These are phyloP conservation scores for Fusarium cyanostomum DNA, from an alignment of 2,329 filamentous ascomycete genomes.

Conservation along the genomic window DNA sequence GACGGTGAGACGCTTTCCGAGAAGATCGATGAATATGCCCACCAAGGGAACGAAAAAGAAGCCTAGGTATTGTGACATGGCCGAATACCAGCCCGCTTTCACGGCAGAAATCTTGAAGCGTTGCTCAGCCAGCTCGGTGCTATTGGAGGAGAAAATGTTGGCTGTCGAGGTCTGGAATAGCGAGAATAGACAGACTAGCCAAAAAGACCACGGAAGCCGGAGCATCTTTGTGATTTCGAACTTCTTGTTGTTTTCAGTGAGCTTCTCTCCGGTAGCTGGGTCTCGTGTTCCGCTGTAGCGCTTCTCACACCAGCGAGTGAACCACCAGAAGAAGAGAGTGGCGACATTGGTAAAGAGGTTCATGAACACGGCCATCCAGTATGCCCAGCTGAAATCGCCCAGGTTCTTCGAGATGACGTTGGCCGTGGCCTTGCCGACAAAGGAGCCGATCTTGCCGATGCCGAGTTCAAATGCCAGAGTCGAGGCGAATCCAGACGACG, in stretches of 20 bases:
- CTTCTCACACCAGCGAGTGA: constrained; percentile 60
- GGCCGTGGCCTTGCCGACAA: constrained; percentile 68
- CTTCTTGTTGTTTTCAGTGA: constrained; percentile 68
- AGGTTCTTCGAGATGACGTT: constrained; percentile 67
- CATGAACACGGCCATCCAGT: constrained; percentile 70
- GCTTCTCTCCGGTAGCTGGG: constrained; percentile 64
- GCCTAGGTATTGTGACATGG: constrained; percentile 62
- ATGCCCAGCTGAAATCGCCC: constrained; percentile 69
- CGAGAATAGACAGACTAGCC: constrained; percentile 63
- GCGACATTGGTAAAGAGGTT: constrained; percentile 69
- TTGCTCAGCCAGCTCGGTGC: constrained; percentile 68
- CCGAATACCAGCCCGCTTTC: constrained; percentile 68
- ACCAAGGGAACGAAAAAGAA: constrained; percentile 68
- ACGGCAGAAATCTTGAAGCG: constrained; percentile 64
- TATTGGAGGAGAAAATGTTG: constrained; percentile 63
- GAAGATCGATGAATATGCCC: constrained; percentile 65
- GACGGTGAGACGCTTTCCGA: constrained; percentile 65
- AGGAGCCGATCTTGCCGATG: constrained; percentile 68
- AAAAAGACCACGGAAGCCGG: constrained; percentile 68
- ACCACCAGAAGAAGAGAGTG: constrained; percentile 64
- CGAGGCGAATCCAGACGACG: constrained; percentile 68
- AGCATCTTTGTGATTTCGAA: constrained; percentile 66
- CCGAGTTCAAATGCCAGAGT: constrained; percentile 69
- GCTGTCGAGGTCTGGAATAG: constrained; percentile 68
- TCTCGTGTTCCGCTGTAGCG: constrained; percentile 59